These are phyloP conservation scores for Fusarium begoniae DNA, from an alignment of 2,329 filamentous ascomycete species.

Conservation along the genomic window DNA sequence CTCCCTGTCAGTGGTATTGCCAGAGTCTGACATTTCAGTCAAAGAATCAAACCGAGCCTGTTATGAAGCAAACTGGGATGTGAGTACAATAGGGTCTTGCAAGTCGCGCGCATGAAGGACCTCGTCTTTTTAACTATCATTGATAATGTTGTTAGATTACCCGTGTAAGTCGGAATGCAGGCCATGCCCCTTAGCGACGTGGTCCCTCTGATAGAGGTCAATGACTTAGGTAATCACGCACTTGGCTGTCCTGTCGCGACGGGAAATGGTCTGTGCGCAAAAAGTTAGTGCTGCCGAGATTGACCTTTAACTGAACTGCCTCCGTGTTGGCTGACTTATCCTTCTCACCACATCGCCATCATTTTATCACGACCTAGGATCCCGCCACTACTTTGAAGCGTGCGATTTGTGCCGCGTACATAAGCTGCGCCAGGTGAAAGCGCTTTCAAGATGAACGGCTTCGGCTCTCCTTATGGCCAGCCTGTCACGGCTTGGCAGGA, in stretches of 20 bases:
- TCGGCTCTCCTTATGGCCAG: constrained; percentile 58
- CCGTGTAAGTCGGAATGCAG: constrained; percentile 37
- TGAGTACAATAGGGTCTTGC: background rate
- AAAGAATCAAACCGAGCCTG: background rate
- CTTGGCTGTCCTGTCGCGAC: constrained; percentile 2
- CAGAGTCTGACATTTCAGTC: constrained; percentile 34
- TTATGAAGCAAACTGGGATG: background rate
- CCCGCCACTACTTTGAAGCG: background rate
- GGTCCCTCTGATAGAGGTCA: constrained; percentile 18
- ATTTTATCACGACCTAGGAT: background rate
- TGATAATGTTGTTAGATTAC: constrained; percentile 18
- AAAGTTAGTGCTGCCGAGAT: constrained; percentile 35
- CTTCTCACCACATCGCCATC: constrained; percentile 9
- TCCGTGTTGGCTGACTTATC: constrained; percentile 23
- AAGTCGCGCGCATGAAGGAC: background rate
- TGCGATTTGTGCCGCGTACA: constrained; percentile 11
- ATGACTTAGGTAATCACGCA: constrained; percentile 9
- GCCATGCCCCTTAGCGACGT: constrained; percentile 37
- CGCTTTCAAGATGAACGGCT: constrained; percentile 64
- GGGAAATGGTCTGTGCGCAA: constrained; percentile 35
- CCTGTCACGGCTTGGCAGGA: constrained; percentile 77
- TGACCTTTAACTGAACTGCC: constrained; percentile 6
- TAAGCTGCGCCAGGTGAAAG: background rate
- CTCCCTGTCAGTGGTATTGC: constrained; percentile 27
- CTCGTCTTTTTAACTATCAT: constrained; percentile 4